These are phyloP conservation scores for Atalantia buxifolia DNA, from an alignment of 345 rosid genomes.

Conservation along the genomic window DNA sequence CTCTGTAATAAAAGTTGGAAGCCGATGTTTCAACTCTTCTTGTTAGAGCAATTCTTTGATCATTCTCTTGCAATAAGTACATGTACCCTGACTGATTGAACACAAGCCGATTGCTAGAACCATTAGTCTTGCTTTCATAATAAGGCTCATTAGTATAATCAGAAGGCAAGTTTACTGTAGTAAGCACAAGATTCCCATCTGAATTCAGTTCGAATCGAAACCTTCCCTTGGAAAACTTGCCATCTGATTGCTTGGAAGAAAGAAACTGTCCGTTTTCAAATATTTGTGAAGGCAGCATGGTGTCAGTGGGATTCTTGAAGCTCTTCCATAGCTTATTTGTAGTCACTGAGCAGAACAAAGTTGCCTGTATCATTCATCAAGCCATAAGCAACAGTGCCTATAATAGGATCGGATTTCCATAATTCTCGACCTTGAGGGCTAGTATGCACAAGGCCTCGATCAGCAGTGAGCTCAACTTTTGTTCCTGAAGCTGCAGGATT, in stretches of 20 bases:
- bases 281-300: constrained; percentile 28
- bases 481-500: constrained; percentile 15
- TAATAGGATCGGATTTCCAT: constrained; percentile 16
- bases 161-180: constrained; percentile 9
- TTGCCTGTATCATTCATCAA: constrained; percentile 25
- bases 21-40: neutral
- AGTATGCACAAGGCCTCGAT: constrained; percentile 13
- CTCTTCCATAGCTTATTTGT: constrained; percentile 24
- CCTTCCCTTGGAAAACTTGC: constrained; percentile 8
- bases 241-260: constrained; percentile 10
- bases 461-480: constrained; percentile 16
- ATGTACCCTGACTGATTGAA: constrained; percentile 14
- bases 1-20: constrained; percentile 4
- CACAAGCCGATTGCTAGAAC: neutral
- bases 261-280: neutral
- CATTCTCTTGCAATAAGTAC: neutral
- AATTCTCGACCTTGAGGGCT: constrained; percentile 11
- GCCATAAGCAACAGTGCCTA: constrained; percentile 10
- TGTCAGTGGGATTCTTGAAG: constrained; percentile 29
- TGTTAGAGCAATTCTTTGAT: constrained; percentile 1
- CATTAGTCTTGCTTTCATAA: neutral
- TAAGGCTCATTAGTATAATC: neutral
- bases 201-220: neutral
- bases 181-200: constrained; percentile 13
- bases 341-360: constrained; percentile 4